Percentiles rank a stretch among this genome's conserved stretches.
phyloP scores from a whole-genome alignment of 2,329 filamentous ascomycete species.

The Lecanicillium sp. region DNA sequence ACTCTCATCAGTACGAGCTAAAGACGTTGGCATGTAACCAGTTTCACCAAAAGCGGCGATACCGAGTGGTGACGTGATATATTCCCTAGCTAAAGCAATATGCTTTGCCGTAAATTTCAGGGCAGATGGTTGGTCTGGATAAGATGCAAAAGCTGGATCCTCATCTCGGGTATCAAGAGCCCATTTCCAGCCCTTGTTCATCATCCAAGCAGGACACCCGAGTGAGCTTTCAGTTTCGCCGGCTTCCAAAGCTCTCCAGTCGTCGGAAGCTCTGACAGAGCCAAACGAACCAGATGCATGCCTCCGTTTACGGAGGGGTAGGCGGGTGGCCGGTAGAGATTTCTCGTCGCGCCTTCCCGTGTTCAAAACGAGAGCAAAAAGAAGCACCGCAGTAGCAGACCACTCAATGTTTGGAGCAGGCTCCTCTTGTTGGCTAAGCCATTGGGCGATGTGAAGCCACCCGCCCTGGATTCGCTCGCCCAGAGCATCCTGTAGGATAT shows the following conservation, averaged over 20 bases:
- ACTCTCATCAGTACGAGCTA: slow-evolving; percentile 41
- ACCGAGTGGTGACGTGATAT: slow-evolving; percentile 52
- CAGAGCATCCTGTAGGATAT: slow-evolving; percentile 51
- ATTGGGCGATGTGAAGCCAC: slow-evolving; percentile 69
- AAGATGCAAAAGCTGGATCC: slow-evolving; percentile 16
- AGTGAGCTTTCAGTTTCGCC: slow-evolving; percentile 39
- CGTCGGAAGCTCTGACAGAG: slow-evolving; percentile 26
- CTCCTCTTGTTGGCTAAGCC: slow-evolving; percentile 47
- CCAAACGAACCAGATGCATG: slow-evolving; percentile 26
- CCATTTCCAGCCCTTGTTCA: slow-evolving; percentile 63
- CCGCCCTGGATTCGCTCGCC: slow-evolving; percentile 55
- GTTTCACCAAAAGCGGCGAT: slow-evolving; percentile 39
- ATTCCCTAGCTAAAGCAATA: slow-evolving; percentile 55
- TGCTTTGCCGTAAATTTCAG: slow-evolving; percentile 40
- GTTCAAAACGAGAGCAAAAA: slow-evolving; percentile 56
- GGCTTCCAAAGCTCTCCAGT: slow-evolving; percentile 40
- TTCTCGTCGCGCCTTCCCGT: slow-evolving; percentile 35
- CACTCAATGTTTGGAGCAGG: slow-evolving; percentile 52
- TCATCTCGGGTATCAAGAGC: slow-evolving; percentile 47
- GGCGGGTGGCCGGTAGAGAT: slow-evolving; percentile 15
- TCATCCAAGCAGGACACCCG: slow-evolving; percentile 48
- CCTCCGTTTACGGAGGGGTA: slow-evolving; percentile 22
- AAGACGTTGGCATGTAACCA: slow-evolving; percentile 59
- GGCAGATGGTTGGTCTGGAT: slow-evolving; percentile 15
- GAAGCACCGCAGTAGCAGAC: slow-evolving; percentile 56